These are phyloP conservation scores for Erodium texanum DNA, from an alignment of 441 rosid genomes.

Conservation along the genomic window DNA sequence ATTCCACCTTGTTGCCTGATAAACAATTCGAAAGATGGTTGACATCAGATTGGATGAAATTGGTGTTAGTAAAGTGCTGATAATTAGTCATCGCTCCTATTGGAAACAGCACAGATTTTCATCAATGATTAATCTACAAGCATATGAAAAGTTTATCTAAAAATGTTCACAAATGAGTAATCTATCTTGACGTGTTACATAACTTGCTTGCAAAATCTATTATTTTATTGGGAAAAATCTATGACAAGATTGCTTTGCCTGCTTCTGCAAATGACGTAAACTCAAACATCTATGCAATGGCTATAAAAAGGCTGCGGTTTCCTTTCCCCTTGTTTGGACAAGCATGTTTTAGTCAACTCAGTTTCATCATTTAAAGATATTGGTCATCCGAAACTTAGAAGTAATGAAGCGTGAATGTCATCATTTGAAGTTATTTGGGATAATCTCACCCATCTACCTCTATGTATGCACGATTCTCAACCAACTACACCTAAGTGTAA, in stretches of 20 bases:
- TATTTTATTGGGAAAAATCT: neutral
- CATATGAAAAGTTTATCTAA: neutral
- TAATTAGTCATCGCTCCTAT: neutral
- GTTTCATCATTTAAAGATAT: too few relatives aligned
- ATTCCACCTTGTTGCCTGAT: constrained; percentile 95
- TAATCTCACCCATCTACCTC: too few relatives aligned
- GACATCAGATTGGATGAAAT: neutral
- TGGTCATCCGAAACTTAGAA: neutral
- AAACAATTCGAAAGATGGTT: constrained; percentile 13
- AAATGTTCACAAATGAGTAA: neutral
- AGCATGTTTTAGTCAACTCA: too few relatives aligned
- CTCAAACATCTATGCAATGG: neutral
- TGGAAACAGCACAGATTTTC: neutral
- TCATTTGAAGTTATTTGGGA: too few relatives aligned
- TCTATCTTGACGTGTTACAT: too few relatives aligned
- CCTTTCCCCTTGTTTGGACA: neutral
- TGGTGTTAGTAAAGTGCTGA: neutral
- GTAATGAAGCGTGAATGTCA: neutral
- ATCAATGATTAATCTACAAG: neutral
- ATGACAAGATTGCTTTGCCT: neutral
- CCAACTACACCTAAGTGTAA: too few relatives aligned
- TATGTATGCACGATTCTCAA: too few relatives aligned
- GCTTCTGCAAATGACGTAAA: neutral
- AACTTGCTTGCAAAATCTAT: too few relatives aligned
- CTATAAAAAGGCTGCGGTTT: neutral